phyloP scores from a whole-genome alignment of 2,329 filamentous ascomycete genomes.

The Fusarium keratoplasticum region DNA sequence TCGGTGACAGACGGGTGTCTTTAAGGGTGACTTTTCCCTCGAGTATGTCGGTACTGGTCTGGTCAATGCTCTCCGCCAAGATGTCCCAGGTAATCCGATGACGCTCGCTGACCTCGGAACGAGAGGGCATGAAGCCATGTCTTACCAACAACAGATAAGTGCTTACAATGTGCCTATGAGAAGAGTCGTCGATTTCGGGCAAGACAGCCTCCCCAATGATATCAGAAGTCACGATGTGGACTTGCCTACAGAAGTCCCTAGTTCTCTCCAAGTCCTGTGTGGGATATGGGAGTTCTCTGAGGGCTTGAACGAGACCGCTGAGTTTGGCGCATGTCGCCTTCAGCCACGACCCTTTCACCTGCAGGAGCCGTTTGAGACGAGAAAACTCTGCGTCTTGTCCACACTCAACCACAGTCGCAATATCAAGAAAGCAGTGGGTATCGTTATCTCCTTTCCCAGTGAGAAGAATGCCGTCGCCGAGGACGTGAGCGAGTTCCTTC shows the following conservation, averaged over 20 bases:
- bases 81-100: neutral
- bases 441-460: neutral
- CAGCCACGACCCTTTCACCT: neutral
- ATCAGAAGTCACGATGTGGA: neutral
- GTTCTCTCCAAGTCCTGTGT: neutral
- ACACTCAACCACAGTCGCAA: neutral
- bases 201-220: neutral
- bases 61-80: neutral
- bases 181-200: neutral
- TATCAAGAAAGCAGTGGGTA: neutral
- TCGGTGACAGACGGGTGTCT: neutral
- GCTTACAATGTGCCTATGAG: neutral
- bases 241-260: neutral
- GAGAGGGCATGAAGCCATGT: neutral
- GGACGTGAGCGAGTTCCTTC: neutral
- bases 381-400: neutral
- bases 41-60: neutral
- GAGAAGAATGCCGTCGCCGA: neutral
- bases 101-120: neutral
- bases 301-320: neutral
- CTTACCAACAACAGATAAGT: neutral
- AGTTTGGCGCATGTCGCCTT: neutral
- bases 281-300: neutral
- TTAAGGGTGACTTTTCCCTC: neutral
- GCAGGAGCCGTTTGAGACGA: neutral